Conservation (phyloP, 306 rosid species). For the Dryas drummondii region DNA sequence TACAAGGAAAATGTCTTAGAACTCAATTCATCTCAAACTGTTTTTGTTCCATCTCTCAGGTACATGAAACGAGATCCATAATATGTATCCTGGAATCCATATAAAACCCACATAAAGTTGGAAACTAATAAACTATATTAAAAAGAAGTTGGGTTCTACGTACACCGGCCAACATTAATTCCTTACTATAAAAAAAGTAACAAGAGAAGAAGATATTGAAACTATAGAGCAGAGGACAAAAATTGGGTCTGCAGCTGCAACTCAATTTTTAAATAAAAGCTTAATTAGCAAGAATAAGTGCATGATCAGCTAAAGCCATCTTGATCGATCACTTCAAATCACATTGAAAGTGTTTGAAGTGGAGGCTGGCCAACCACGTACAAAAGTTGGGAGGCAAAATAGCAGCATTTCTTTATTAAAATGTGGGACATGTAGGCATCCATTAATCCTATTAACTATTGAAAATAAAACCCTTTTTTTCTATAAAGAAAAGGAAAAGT, state of each 20-base stretch:
- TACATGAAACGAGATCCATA: too few species aligned
- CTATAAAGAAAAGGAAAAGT: not conserved
- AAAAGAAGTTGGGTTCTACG: too few species aligned
- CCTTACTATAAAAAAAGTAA: too few species aligned
- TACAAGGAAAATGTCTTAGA: too few species aligned
- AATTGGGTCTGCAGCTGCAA: not conserved
- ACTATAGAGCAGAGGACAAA: not conserved
- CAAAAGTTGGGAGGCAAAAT: not conserved
- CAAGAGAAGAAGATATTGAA: too few species aligned
- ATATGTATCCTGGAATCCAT: too few species aligned
- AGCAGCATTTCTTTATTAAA: not conserved
- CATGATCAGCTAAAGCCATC: not conserved
- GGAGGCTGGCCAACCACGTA: not conserved
- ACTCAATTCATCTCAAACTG: too few species aligned
- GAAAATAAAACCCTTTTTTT: not conserved
- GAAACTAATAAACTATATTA: too few species aligned
- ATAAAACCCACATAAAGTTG: too few species aligned
- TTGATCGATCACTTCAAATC: not conserved
- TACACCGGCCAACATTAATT: too few species aligned
- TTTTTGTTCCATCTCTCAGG: too few species aligned
- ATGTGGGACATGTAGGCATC: conserved; percentile 14
- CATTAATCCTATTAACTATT: not conserved
- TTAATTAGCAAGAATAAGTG: not conserved
- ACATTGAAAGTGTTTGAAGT: not conserved
- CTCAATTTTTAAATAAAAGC: not conserved